phyloP scores from a whole-genome alignment of 148 eudicot species.

The Talinum fruticosum region DNA sequence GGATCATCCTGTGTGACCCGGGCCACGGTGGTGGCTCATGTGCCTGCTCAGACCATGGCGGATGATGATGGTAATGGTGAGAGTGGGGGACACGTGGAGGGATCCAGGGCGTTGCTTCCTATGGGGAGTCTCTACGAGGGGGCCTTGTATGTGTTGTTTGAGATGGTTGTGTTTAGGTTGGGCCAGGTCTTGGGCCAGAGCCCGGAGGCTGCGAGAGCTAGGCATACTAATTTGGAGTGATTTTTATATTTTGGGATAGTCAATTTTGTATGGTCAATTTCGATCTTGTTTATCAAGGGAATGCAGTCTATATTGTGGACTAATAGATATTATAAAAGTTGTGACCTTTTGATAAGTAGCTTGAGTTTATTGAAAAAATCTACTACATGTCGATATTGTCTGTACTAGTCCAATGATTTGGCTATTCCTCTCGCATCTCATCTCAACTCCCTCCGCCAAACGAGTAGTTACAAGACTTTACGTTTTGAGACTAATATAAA shows the following conservation, averaged over 20 bases:
- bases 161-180: conserved; percentile 77
- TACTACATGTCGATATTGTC: no score
- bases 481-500: no score
- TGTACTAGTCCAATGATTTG: no score
- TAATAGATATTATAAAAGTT: no score
- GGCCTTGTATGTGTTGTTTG: conserved; percentile 84
- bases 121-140: conserved; percentile 96
- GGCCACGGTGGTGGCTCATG: conserved; percentile 59
- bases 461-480: no score
- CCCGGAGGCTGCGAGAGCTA: conserved; percentile 48
- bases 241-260: not conserved
- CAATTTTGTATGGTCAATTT: no score
- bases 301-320: not conserved
- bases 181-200: conserved; percentile 54
- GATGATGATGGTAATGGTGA: conserved; percentile 37
- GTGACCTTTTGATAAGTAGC: no score
- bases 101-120: conserved; percentile 57
- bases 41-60: conserved; percentile 92
- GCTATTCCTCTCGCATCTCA: no score
- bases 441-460: no score
- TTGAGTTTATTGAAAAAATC: no score
- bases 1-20: conserved; percentile 40
- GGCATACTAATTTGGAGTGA: conserved; percentile 88
- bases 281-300: not conserved
- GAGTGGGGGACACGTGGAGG: conserved; percentile 25